These are phyloP conservation scores for Dendrostoma leiphaemia DNA, from an alignment of 2,329 filamentous ascomycete genomes.

Conservation along the genomic window DNA sequence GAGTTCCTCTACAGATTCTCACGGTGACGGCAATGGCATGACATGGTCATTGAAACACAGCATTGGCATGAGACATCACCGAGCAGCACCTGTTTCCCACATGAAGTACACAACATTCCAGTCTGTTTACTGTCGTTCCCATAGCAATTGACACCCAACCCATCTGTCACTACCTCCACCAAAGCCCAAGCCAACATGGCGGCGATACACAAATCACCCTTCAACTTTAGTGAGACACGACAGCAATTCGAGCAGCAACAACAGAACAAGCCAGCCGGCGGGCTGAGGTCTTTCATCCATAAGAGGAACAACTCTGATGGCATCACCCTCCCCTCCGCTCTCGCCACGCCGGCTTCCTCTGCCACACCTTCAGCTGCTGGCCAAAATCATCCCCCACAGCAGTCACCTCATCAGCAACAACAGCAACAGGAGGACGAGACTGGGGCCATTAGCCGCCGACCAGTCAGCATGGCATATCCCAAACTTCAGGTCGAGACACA, in stretches of 20 bases:
- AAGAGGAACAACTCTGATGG: slow-evolving; percentile 18
- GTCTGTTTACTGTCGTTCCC: slow-evolving; percentile 7
- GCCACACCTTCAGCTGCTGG: not conserved
- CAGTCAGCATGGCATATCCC: slow-evolving; percentile 12
- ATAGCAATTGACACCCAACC: slow-evolving; percentile 7
- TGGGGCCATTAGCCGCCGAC: not conserved
- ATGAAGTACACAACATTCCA: slow-evolving; percentile 7
- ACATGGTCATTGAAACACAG: not conserved
- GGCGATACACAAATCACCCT: slow-evolving; percentile 16
- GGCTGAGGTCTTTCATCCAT: slow-evolving; percentile 15
- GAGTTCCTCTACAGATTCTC: no score
- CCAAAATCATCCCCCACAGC: no score
- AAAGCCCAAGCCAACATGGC: slow-evolving; percentile 14
- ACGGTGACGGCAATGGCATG: not conserved
- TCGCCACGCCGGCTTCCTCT: not conserved
- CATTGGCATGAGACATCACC: slow-evolving; percentile 7
- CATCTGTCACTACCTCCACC: not conserved
- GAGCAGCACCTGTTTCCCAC: not conserved
- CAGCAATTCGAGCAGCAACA: slow-evolving; percentile 14
- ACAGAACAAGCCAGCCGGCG: not conserved
- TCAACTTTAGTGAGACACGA: slow-evolving; percentile 18
- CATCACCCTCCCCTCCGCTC: slow-evolving; percentile 9
- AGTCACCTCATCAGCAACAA: no score
- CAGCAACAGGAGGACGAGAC: not conserved
- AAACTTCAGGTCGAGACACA: slow-evolving; percentile 11